These are phyloP conservation scores for Sporothrix humicola DNA, from an alignment of 2,329 filamentous ascomycete species.

Conservation along the genomic window DNA sequence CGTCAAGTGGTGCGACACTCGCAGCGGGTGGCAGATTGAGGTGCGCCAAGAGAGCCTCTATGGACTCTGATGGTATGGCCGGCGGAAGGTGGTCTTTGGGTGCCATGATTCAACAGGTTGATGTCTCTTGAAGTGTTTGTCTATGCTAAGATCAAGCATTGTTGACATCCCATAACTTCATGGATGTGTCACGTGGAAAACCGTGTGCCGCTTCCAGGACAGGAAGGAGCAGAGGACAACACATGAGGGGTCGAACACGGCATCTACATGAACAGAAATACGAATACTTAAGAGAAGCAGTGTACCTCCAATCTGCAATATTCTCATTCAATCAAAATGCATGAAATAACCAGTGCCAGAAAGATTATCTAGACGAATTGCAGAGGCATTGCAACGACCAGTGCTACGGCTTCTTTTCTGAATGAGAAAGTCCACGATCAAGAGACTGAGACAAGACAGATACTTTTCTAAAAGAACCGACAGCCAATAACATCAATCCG, in stretches of 20 bases:
- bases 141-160: too few species aligned
- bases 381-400: too few species aligned
- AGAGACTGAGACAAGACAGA: not conserved
- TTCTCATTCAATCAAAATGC: too few species aligned
- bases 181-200: not conserved
- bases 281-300: too few species aligned
- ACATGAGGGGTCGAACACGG: not conserved
- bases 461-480: not conserved
- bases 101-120: not conserved
- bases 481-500: slow-evolving; percentile 11
- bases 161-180: not conserved
- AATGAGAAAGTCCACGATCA: not conserved
- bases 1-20: not conserved
- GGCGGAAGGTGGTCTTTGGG: not conserved
- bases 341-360: too few species aligned
- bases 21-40: not conserved
- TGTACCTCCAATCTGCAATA: too few species aligned
- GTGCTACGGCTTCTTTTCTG: too few species aligned
- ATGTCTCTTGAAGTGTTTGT: not conserved
- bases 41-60: not conserved
- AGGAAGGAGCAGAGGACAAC: not conserved
- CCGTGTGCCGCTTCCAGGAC: not conserved
- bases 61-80: not conserved
- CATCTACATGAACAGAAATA: not conserved
- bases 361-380: too few species aligned